Conservation (phyloP, 2,329 filamentous ascomycete species). For the Penicillium sp. region DNA sequence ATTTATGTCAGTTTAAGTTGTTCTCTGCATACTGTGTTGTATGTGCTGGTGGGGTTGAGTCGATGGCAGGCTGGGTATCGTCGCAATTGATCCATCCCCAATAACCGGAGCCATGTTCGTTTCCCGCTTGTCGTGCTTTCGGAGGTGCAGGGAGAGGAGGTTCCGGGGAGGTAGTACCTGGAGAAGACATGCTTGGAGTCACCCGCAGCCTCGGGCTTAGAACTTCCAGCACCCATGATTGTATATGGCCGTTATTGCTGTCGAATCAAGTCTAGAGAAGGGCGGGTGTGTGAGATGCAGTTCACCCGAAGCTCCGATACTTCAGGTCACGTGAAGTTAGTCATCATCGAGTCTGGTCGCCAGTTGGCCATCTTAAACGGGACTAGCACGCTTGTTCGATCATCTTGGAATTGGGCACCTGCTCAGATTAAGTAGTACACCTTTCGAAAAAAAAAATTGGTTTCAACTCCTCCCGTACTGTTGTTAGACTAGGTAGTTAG, state of each 20-base stretch:
- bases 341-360: not conserved
- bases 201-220: constrained; percentile 56
- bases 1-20: constrained; percentile 6
- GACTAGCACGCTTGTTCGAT: too few species aligned
- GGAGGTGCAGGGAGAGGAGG: not conserved
- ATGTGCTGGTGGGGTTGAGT: not conserved
- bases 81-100: not conserved
- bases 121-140: constrained; percentile 6
- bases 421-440: too few species aligned
- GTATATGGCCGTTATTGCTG: constrained; percentile 13
- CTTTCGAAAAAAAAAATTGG: too few species aligned
- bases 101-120: constrained; percentile 7
- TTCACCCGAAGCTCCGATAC: constrained; percentile 24
- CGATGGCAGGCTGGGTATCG: not conserved
- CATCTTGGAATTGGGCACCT: not conserved
- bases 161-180: constrained; percentile 45
- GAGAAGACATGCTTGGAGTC: constrained; percentile 62
- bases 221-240: constrained; percentile 63
- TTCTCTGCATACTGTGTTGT: not conserved
- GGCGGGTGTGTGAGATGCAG: constrained; percentile 15
- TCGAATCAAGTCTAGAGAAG: constrained; percentile 16
- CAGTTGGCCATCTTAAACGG: not conserved
- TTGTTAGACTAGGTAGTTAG: too few species aligned
- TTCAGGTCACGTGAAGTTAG: constrained; percentile 20
- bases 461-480: too few species aligned